Conservation (phyloP, 768 basidiomycete genomes). For the Sporobolomyces roseus region DNA sequence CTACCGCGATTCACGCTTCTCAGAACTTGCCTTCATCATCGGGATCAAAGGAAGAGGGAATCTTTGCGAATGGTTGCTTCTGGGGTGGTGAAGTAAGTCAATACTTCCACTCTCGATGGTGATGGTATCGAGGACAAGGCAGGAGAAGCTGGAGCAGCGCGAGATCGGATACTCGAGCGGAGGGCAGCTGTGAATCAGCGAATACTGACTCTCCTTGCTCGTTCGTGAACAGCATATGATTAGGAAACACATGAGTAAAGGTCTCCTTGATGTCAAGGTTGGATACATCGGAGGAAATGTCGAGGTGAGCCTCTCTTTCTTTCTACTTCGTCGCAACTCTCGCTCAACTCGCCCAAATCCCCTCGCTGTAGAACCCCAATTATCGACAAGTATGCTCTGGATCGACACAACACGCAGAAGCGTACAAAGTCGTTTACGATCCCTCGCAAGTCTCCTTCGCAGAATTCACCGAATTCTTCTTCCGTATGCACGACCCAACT, state of each 20-base stretch:
- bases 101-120: not conserved
- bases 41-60: constrained; percentile 13
- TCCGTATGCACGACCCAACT: constrained; percentile 48
- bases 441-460: constrained; percentile 70
- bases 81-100: constrained; percentile 33
- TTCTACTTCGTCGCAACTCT: no score
- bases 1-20: constrained; percentile 27
- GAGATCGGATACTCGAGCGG: no score
- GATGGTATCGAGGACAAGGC: no score
- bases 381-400: constrained; percentile 78
- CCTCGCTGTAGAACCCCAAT: constrained; percentile 53
- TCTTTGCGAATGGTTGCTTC: constrained; percentile 40
- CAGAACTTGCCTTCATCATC: not conserved
- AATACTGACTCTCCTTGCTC: no score
- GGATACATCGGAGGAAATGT: constrained; percentile 74
- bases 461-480: constrained; percentile 61
- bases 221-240: constrained; percentile 33
- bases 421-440: constrained; percentile 70
- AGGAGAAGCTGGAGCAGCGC: no score
- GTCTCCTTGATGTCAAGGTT: constrained; percentile 61
- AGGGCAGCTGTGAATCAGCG: no score
- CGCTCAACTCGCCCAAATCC: not conserved
- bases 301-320: constrained; percentile 49
- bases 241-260: constrained; percentile 27
- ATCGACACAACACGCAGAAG: constrained; percentile 80